phyloP scores from a whole-genome alignment of 129 eudicot species.

The Saussurea involucrata region DNA sequence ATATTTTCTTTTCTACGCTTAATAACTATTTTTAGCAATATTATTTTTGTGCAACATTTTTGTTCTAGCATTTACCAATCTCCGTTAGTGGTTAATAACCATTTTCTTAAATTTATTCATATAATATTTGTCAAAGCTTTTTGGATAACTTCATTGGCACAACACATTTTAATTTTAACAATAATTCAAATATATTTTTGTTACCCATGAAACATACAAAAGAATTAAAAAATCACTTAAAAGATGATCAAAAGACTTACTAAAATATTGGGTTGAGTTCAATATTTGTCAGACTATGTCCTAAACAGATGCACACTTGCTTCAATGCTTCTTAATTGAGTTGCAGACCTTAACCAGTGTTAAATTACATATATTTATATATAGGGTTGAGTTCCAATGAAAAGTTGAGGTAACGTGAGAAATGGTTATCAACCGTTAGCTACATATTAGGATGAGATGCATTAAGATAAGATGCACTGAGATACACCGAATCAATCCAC shows the following conservation, averaged over 20 bases:
- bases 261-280: neutral
- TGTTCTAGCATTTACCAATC: neutral
- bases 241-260: neutral
- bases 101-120: neutral
- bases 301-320: neutral
- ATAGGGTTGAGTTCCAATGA: too few relatives aligned
- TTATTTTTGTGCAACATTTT: neutral
- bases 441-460: too few relatives aligned
- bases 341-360: neutral
- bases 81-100: neutral
- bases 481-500: too few relatives aligned
- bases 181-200: neutral
- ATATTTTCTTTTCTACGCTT: neutral
- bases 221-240: neutral
- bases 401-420: too few relatives aligned
- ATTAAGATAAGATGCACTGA: too few relatives aligned
- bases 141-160: neutral
- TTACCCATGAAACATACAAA: neutral
- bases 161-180: neutral
- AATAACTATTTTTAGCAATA: neutral
- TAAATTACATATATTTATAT: too few relatives aligned
- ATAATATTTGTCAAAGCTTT: neutral
- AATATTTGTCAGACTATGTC: neutral
- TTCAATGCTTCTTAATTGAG: neutral
- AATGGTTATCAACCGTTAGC: too few relatives aligned